A percentile compares a stretch with the other conserved stretches of the same genome.
Conservation (phyloP, 495 filamentous ascomycete species). For the Penicillium herquei region DNA sequence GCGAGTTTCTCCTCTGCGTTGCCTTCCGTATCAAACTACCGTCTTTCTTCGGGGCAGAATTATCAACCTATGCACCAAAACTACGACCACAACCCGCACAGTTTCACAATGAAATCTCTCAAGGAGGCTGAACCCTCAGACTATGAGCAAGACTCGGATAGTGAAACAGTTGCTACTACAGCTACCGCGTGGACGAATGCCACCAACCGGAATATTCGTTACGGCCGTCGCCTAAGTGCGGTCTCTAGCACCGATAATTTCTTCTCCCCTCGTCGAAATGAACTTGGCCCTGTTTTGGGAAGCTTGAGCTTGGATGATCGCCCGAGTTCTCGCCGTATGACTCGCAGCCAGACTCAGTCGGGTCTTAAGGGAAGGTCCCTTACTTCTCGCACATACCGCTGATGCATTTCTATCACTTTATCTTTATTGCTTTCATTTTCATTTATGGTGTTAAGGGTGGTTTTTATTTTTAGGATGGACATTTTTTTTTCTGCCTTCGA, state of each 20-base stretch:
- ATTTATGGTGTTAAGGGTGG: too few relatives aligned
- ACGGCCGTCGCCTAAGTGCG: slow-evolving; percentile 23
- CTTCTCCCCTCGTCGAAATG: slow-evolving; percentile 34
- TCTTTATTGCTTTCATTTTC: too few relatives aligned
- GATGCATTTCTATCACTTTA: background rate
- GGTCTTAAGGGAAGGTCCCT: background rate
- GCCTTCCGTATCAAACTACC: slow-evolving; percentile 24
- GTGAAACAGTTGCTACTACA: slow-evolving; percentile 39
- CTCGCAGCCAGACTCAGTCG: slow-evolving; percentile 40
- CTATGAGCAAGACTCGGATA: slow-evolving; percentile 44
- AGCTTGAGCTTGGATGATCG: slow-evolving; percentile 44
- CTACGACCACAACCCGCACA: slow-evolving; percentile 26
- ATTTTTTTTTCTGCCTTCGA: too few relatives aligned
- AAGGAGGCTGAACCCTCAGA: slow-evolving; percentile 37
- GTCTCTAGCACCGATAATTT: slow-evolving; percentile 8
- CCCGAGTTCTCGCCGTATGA: slow-evolving; percentile 35
- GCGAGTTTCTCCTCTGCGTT: slow-evolving; percentile 35
- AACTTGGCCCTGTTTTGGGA: slow-evolving; percentile 39
- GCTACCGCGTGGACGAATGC: slow-evolving; percentile 37
- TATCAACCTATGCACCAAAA: slow-evolving; percentile 14
- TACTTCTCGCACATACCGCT: background rate
- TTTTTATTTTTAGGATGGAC: too few relatives aligned
- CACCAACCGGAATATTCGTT: slow-evolving; percentile 41
- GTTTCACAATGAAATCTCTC: slow-evolving; percentile 38
- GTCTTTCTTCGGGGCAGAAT: slow-evolving; percentile 19